phyloP scores from a whole-genome alignment of 2,329 filamentous ascomycete genomes.

The Grosmannia huntii region DNA sequence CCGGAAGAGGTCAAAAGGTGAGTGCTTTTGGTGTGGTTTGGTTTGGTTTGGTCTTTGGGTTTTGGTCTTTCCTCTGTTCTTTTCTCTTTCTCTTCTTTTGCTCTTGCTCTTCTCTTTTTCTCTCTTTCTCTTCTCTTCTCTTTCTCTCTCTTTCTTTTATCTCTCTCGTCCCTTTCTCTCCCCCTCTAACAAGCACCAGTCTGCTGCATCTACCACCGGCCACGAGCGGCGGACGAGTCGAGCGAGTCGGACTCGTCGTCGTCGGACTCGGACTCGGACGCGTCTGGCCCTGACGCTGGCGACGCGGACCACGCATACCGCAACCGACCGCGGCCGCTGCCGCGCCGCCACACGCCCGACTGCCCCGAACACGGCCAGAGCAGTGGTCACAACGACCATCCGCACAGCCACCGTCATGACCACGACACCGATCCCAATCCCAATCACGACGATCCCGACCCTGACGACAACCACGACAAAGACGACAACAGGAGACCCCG shows the following conservation, averaged over 20 bases:
- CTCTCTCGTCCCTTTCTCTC: too few species aligned
- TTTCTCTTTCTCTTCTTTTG: too few species aligned
- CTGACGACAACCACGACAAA: too few species aligned
- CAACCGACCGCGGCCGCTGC: slow-evolving; percentile 18
- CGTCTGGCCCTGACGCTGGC: slow-evolving; percentile 21
- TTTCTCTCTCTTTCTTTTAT: background rate
- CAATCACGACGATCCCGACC: too few species aligned
- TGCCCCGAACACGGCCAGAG: slow-evolving; percentile 21
- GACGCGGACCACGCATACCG: slow-evolving; percentile 14
- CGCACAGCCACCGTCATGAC: slow-evolving; percentile 24
- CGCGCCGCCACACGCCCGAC: slow-evolving; percentile 20
- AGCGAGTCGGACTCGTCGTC: slow-evolving; percentile 47
- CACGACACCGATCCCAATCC: slow-evolving; percentile 19
- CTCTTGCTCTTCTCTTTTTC: too few species aligned
- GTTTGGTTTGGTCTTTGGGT: too few species aligned
- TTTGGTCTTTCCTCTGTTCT: too few species aligned
- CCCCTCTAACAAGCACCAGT: slow-evolving; percentile 36
- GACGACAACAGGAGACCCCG: slow-evolving; percentile 17
- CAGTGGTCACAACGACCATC: slow-evolving; percentile 8
- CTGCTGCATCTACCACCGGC: slow-evolving; percentile 97
- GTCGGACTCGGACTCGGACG: slow-evolving; percentile 37
- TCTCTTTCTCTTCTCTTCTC: too few species aligned
- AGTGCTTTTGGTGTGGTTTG: too few species aligned
- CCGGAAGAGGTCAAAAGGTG: slow-evolving; percentile 89
- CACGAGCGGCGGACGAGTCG: slow-evolving; percentile 70